phyloP scores from a whole-genome alignment of 176 grass and related monocot genomes.

The Tillandsia fasciculata region DNA sequence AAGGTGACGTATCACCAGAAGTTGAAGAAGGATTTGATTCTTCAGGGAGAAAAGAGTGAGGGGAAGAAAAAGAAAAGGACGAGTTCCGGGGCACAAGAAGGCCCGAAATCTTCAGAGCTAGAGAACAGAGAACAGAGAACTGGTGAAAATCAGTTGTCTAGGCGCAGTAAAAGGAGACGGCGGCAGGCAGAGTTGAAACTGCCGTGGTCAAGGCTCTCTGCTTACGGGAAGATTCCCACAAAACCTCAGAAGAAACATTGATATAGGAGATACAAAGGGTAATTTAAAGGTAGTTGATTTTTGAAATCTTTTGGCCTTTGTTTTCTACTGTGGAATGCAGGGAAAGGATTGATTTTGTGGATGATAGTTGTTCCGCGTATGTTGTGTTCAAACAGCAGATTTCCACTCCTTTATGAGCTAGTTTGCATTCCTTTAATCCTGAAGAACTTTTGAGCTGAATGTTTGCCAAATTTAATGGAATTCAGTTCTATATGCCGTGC shows the following conservation, averaged over 20 bases:
- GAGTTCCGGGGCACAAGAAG: constrained; percentile 8
- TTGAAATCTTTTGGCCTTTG: neutral
- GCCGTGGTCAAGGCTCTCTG: constrained; percentile 24
- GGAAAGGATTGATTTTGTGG: too few species aligned
- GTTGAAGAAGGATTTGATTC: constrained; percentile 52
- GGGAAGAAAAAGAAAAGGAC: constrained; percentile 40
- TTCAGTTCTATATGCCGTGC: too few species aligned
- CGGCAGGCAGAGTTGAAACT: constrained; percentile 48
- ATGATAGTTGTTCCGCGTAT: too few species aligned
- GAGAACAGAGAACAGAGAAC: constrained; percentile 18
- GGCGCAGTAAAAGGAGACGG: constrained; percentile 49
- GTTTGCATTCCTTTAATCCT: too few species aligned
- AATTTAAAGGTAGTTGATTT: constrained; percentile 4
- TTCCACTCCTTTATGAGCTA: too few species aligned
- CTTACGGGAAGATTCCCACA: constrained; percentile 44
- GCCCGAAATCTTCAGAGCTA: constrained; percentile 27
- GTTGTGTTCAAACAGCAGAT: too few species aligned
- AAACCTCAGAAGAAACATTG: constrained; percentile 55
- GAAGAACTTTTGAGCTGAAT: too few species aligned
- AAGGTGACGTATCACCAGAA: constrained; percentile 69
- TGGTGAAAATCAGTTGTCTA: constrained; percentile 38
- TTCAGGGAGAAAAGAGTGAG: constrained; percentile 38
- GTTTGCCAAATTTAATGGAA: too few species aligned
- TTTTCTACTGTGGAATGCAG: too few species aligned
- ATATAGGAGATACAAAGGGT: neutral